Evolutionary conservation across 805 yeast species (phyloP).

Genomic region (Saturnispora sanitii): DNA sequence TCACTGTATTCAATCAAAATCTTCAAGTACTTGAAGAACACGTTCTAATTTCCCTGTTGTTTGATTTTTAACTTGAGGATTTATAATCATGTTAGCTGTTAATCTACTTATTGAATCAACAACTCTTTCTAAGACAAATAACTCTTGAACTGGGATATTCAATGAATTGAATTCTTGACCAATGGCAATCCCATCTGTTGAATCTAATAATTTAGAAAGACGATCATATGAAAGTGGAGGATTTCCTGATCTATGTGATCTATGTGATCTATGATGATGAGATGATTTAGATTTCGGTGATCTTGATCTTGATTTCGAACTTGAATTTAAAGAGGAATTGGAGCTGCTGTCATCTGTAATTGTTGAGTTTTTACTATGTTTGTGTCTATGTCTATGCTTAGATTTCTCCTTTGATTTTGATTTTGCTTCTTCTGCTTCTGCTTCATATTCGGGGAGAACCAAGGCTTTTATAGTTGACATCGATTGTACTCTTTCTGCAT

Average conservation of each 20-base stretch:
- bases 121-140: slow-evolving; percentile 70
- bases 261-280: too few species aligned
- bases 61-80: slow-evolving; percentile 68
- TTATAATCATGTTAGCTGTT: slow-evolving; percentile 85
- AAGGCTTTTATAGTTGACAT: not conserved
- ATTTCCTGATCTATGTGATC: too few species aligned
- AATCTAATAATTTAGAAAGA: slow-evolving; percentile 41
- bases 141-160: slow-evolving; percentile 67
- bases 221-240: slow-evolving; percentile 33
- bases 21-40: slow-evolving; percentile 81
- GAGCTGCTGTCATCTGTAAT: not conserved
- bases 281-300: too few species aligned
- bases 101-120: slow-evolving; percentile 78
- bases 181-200: slow-evolving; percentile 51
- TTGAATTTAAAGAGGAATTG: slow-evolving; percentile 7
- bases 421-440: not conserved
- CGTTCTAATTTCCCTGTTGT: slow-evolving; percentile 72
- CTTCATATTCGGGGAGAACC: not conserved
- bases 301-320: too few species aligned
- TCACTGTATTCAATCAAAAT: slow-evolving; percentile 34
- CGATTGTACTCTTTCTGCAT: not conserved
- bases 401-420: not conserved
- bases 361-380: slow-evolving; percentile 2
- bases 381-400: slow-evolving; percentile 1
- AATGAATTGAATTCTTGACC: slow-evolving; percentile 67